Percentiles rank a stretch among this genome's conserved stretches.
phyloP scores from a whole-genome alignment of 2,329 filamentous ascomycete species.

The Cercospora beticola region DNA sequence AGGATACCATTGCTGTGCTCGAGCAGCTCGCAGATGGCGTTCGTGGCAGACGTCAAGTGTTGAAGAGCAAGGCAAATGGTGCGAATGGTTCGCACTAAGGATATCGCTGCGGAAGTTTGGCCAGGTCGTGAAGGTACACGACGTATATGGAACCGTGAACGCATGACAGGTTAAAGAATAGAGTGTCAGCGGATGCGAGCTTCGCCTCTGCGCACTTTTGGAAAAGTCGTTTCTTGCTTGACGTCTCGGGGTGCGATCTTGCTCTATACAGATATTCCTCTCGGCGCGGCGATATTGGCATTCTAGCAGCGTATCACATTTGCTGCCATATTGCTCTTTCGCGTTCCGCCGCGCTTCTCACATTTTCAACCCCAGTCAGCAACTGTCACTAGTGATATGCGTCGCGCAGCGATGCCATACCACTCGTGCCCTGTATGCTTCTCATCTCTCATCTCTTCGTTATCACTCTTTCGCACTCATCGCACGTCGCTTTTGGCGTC shows the following conservation, averaged over 20 bases:
- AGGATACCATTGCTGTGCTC: constrained; percentile 74
- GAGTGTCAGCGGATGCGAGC: background rate
- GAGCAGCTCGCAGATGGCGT: constrained; percentile 85
- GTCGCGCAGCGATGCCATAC: background rate
- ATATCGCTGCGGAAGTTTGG: background rate
- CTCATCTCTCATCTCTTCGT: background rate
- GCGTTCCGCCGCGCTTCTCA: background rate
- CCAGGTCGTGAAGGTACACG: background rate
- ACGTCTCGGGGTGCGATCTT: background rate
- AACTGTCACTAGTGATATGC: background rate
- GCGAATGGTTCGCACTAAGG: constrained; percentile 22
- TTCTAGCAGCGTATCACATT: background rate
- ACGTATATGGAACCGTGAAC: background rate
- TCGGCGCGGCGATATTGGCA: background rate
- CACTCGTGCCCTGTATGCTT: background rate
- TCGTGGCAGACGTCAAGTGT: constrained; percentile 63
- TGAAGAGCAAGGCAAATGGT: constrained; percentile 33
- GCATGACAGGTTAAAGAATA: background rate
- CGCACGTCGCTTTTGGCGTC: background rate
- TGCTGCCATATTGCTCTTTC: background rate
- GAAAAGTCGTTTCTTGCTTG: background rate
- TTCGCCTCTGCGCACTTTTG: background rate
- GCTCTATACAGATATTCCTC: background rate
- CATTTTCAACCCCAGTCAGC: too few species aligned
- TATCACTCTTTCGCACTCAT: background rate